phyloP scores from a whole-genome alignment of 2,329 filamentous ascomycete genomes.

The Trichoderma harzianum region DNA sequence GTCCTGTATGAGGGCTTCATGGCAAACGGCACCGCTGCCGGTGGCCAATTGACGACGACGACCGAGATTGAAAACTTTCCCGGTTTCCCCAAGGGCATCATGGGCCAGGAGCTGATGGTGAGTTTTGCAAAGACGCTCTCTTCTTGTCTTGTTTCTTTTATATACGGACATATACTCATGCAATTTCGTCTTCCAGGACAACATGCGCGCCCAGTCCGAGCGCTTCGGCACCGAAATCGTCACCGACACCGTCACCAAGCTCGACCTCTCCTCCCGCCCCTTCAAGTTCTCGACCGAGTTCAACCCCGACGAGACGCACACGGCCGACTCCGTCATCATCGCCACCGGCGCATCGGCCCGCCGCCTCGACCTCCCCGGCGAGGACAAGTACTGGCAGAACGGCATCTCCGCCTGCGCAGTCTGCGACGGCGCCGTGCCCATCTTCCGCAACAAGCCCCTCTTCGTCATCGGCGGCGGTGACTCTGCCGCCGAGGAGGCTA shows the following conservation, averaged over 20 bases:
- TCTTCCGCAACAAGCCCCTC: conserved; percentile 94
- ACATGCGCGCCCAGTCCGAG: conserved; percentile 88
- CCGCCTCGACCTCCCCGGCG: conserved; percentile 76
- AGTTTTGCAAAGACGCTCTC: conserved; percentile 22
- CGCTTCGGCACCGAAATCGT: conserved; percentile 91
- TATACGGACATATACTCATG: background rate
- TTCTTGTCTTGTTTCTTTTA: background rate
- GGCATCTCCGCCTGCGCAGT: conserved; percentile 96
- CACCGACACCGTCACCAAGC: conserved; percentile 83
- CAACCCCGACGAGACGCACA: conserved; percentile 76
- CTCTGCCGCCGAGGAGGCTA: conserved; percentile 93
- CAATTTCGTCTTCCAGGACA: conserved; percentile 53
- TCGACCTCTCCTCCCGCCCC: conserved; percentile 79
- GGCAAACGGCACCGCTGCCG: conserved; percentile 92
- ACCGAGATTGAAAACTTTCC: conserved; percentile 99
- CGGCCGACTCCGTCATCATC: conserved; percentile 87
- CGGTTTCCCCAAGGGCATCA: conserved; percentile 86
- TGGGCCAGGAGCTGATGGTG: conserved; percentile 83
- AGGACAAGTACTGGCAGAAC: conserved; percentile 96
- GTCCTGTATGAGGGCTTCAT: conserved; percentile 98
- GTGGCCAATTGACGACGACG: conserved; percentile 95
- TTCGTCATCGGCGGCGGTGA: conserved; percentile 96
- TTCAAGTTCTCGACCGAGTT: conserved; percentile 96
- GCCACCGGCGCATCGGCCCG: conserved; percentile 92
- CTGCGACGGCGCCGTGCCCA: conserved; percentile 93